These are phyloP conservation scores for Singerocomus inundabilis DNA, from an alignment of 1,284 basidiomycete genomes.

Conservation along the genomic window DNA sequence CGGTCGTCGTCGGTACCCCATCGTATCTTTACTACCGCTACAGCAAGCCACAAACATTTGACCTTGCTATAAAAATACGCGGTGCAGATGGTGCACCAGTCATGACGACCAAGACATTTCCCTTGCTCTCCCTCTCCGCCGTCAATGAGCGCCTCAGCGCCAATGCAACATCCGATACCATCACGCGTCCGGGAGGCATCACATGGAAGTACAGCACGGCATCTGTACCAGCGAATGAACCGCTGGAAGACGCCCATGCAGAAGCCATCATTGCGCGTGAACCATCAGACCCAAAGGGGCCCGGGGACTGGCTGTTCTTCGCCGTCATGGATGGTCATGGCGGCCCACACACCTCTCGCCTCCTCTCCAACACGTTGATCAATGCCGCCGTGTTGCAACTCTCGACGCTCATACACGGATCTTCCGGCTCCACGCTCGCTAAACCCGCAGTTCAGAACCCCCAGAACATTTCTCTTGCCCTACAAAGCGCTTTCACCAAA, in stretches of 20 bases:
- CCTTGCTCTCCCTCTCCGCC: conserved; percentile 55
- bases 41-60: conserved; percentile 48
- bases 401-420: conserved; percentile 45
- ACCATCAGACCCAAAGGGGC: conserved; percentile 48
- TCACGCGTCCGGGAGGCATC: conserved; percentile 49
- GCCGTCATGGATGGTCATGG: conserved; percentile 93
- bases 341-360: conserved; percentile 76
- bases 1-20: conserved; percentile 41
- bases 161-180: conserved; percentile 48
- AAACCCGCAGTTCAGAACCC: conserved; percentile 47
- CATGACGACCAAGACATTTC: conserved; percentile 51
- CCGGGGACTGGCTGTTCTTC: conserved; percentile 80
- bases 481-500: conserved; percentile 75
- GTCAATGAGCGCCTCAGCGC: conserved; percentile 61
- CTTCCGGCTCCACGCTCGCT: conserved; percentile 38
- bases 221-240: conserved; percentile 80
- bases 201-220: conserved; percentile 78
- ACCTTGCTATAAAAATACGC: conserved; percentile 51
- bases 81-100: conserved; percentile 59
- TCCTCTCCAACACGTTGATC: conserved; percentile 85
- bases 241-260: conserved; percentile 86
- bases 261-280: conserved; percentile 70
- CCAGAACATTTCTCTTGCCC: conserved; percentile 63
- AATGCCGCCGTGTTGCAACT: conserved; percentile 85
- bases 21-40: conserved; percentile 43